phyloP scores from a whole-genome alignment of 1,139 yeast genomes.

The Zygosaccharomyces pseudobailii region DNA sequence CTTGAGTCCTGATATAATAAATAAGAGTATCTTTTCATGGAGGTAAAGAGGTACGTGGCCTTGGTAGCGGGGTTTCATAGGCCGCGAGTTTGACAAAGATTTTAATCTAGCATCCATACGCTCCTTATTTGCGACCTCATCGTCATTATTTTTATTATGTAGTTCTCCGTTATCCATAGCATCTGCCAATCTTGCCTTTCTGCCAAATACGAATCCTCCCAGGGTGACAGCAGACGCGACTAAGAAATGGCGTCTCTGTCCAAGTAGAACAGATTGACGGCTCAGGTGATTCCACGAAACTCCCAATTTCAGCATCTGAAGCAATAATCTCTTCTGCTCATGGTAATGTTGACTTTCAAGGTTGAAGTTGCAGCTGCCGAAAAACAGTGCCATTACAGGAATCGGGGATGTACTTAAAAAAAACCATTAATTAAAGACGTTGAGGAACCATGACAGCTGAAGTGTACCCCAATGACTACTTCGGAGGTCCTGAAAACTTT shows the following conservation, averaged over 20 bases:
- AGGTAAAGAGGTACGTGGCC: constrained; percentile 75
- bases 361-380: neutral
- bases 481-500: constrained; percentile 15
- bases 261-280: constrained; percentile 1
- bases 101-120: constrained; percentile 31
- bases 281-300: neutral
- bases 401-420: no score
- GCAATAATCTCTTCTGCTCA: no score
- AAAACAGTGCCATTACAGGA: no score
- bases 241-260: constrained; percentile 21
- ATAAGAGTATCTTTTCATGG: constrained; percentile 60
- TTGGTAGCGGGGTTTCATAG: constrained; percentile 51
- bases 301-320: neutral
- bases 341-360: neutral
- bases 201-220: constrained; percentile 40
- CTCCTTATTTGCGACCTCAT: constrained; percentile 18
- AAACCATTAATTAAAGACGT: no score
- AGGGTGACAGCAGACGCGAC: constrained; percentile 28
- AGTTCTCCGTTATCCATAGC: constrained; percentile 52
- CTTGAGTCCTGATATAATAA: constrained; percentile 75
- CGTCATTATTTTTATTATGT: constrained; percentile 32
- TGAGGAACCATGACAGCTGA: constrained; percentile 27
- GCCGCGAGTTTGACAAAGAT: constrained; percentile 24
- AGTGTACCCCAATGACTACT: constrained; percentile 25
- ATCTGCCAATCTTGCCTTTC: constrained; percentile 50